Base-by-base conservation (phyloP, 2,329 filamentous ascomycete genomes). In the Beauveria caledonica region DNA sequence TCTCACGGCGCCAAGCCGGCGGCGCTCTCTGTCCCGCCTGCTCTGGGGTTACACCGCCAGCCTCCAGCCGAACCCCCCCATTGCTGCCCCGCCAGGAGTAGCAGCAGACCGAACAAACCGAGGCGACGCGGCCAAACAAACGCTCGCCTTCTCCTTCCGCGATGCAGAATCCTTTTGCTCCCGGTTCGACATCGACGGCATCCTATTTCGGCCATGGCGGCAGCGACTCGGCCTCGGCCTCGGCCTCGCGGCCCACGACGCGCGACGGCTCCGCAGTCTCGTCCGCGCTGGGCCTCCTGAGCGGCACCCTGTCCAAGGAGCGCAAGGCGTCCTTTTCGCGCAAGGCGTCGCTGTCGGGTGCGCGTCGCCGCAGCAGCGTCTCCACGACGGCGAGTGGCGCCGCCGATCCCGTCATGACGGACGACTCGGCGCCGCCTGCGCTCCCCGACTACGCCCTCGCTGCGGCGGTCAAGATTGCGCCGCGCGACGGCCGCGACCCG, bases 271-370 rank as follows among this genome's bases (percentile, higher is more conserved):
- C 60, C 4, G 29, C 63, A 21, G 48, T 58, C 19, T 52, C 58
- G 27, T 36, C 54, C 6, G 53, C 40, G 25, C 19, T 50, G n/a
- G 56, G 53, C 49, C 58, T 54, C 36, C 55, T 49, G 29, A 55
- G 45, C 48, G 19, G 36, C 49, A 23, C 29, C 54, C 61, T 39
- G 46, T 55, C 58, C 70, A 77, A 80, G 69, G 78, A 80, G 65
- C 76, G 80, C 72, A 78, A 80, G 66, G 70, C 76, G 25, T 83
- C 81, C 49, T 80, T 83, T 68, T 74, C 76, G 60, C 81, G 80
- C 66, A 83, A 81, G 68, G 64, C 80, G 9, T 83, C 82, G 48
- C 76, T 83, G 62, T 78, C 78, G 60, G 74, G 74, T 64, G 75
- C 77, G 25, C 74, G 77, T 10, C 72, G 76, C 9, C 72, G 77